phyloP scores from a whole-genome alignment of 208 protist species.

The Angomonas deanei region DNA sequence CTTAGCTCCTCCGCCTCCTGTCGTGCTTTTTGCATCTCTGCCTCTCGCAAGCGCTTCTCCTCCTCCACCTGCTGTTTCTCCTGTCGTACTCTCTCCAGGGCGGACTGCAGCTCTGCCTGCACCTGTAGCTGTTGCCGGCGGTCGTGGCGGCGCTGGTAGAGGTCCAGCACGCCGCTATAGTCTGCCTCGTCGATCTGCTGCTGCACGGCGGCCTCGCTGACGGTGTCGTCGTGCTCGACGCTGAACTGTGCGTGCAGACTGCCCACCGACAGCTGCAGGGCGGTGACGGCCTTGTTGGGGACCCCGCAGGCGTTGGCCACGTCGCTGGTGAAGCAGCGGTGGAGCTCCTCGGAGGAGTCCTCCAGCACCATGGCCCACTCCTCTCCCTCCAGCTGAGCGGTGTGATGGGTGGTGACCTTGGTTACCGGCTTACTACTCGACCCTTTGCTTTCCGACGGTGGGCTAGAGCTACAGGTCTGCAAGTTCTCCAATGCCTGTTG shows the following conservation, averaged over 20 bases:
- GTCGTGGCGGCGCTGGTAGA: conserved; percentile 12
- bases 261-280: conserved; percentile 18
- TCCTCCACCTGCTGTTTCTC: background rate
- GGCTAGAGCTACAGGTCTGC: background rate
- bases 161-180: conserved; percentile 4
- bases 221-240: conserved; percentile 19
- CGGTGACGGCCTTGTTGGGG: conserved; percentile 22
- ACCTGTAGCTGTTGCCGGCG: conserved; percentile 6
- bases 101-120: conserved; percentile 7
- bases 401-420: background rate
- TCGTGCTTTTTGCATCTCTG: background rate
- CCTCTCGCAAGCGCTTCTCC: background rate
- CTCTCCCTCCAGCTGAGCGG: conserved; percentile 8
- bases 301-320: conserved; percentile 21
- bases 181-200: conserved; percentile 3
- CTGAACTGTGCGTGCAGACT: conserved; percentile 28
- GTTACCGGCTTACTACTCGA: background rate
- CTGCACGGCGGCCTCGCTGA: conserved; percentile 10
- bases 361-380: conserved; percentile 37
- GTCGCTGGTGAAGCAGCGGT: conserved; percentile 22
- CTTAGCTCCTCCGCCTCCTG: background rate
- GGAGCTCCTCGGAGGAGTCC: conserved; percentile 28
- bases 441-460: background rate
- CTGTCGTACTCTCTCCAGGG: background rate
- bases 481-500: conserved; percentile 5